Base-by-base conservation (phyloP, 306 rosid genomes). In the Cicer pinnatifidum region DNA sequence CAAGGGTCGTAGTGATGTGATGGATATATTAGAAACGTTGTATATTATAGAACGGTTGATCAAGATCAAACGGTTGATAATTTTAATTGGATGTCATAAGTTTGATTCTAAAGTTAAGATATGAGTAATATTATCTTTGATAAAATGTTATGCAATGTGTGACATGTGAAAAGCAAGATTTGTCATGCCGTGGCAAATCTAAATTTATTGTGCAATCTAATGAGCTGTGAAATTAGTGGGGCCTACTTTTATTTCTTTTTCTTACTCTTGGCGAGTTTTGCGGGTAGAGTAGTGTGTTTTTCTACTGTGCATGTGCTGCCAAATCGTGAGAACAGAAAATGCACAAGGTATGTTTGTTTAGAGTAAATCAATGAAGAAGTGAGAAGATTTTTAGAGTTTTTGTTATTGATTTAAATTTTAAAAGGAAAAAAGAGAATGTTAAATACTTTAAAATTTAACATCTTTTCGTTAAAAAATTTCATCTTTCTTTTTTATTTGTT, bases 181-280 rank as follows among this genome's bases (percentile, higher is more conserved):
- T 59, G 43, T 59, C 41, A 11, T 3, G 6, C 10, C 12, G 65
- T 3, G 12, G 9, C 11, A 16, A 15, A 52, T 16, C 33, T 28
- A 52, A 52, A 16, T 6, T 8, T 7, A 45, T 33, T 53, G 48
- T 28, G 1, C 3, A 28, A 28, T 77, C 20, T 70, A 45, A 69
- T 63, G 56, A 69, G 75, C 13, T 38, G 57, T 70, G 64, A 62
- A 74, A 63, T n/a, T 8, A 72, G 79, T 65, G 72, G 82, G 48
- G 0, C 69, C 75, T 17, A 45, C 68, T 4, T 28, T 11, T 71
- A n/a, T 37, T 48, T 71, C 1, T 2, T 5, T 15, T 15, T 63
- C 67, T 68, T 17, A 54, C 60, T 37, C 67, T 20, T 54, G 50
- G 50, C 1, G 51, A 20, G 71, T 73, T 66, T 7, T 38, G 19